phyloP scores from a whole-genome alignment of 164 flowering plant species.

The Vitis labrusca region DNA sequence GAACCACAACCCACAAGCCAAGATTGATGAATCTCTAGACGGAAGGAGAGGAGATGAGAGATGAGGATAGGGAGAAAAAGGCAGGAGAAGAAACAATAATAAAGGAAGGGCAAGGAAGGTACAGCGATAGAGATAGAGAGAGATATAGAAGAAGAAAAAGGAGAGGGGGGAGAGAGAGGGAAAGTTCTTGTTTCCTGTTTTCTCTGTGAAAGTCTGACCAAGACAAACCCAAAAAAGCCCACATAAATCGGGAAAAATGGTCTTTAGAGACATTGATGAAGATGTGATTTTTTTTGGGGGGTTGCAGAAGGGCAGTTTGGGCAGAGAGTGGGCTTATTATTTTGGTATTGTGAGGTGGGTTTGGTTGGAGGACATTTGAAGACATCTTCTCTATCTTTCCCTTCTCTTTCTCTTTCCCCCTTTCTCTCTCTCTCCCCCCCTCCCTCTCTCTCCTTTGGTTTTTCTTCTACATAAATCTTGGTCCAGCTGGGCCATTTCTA shows the following conservation, averaged over 20 bases:
- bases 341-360: slow-evolving; percentile 37
- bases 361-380: slow-evolving; percentile 57
- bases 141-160: not conserved
- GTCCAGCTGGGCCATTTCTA: slow-evolving; percentile 40
- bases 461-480: slow-evolving; percentile 28
- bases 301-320: slow-evolving; percentile 82
- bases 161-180: slow-evolving; percentile 18
- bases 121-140: slow-evolving; percentile 12
- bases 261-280: slow-evolving; percentile 44
- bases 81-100: slow-evolving; percentile 9
- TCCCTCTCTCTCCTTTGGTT: not conserved
- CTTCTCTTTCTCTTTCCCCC: slow-evolving; percentile 5
- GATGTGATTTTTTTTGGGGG: slow-evolving; percentile 43
- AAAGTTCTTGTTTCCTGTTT: slow-evolving; percentile 52
- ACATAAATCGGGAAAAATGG: slow-evolving; percentile 48
- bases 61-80: not conserved
- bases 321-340: slow-evolving; percentile 12
- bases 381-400: slow-evolving; percentile 30
- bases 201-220: slow-evolving; percentile 66
- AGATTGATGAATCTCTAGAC: slow-evolving; percentile 2
- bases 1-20: slow-evolving; percentile 12
- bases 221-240: slow-evolving; percentile 61
- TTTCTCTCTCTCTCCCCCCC: not conserved
- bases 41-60: not conserved
- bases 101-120: slow-evolving; percentile 6